Evolutionary conservation across 306 rosid species (phyloP).

Genomic region (Trichosanthes cucumerina): DNA sequence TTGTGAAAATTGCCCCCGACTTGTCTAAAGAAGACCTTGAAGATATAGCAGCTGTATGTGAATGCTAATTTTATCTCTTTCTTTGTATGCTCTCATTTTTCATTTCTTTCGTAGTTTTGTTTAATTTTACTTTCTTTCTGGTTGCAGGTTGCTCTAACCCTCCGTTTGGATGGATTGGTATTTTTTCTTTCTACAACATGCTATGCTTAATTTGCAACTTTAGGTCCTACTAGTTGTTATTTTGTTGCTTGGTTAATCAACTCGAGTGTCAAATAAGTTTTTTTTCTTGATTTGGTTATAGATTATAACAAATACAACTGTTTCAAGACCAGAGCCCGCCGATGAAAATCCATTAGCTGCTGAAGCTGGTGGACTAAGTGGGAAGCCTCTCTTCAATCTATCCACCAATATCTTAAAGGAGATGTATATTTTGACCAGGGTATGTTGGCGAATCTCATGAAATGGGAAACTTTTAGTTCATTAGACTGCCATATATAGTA

Average conservation of each 20-base stretch:
- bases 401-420: constrained; percentile 73
- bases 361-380: constrained; percentile 95
- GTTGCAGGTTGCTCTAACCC: constrained; percentile 73
- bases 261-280: neutral
- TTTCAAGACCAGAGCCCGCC: constrained; percentile 76
- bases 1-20: constrained; percentile 97
- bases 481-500: neutral
- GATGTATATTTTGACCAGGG: constrained; percentile 88
- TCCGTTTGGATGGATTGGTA: constrained; percentile 96
- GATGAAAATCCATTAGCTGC: constrained; percentile 40
- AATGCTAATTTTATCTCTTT: neutral
- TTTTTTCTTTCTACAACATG: constrained; percentile 13
- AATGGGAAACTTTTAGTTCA: neutral
- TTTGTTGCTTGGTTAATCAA: neutral
- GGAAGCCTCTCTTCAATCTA: constrained; percentile 75
- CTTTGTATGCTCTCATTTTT: neutral
- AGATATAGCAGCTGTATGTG: constrained; percentile 94
- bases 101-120: constrained; percentile 5
- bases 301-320: constrained; percentile 89
- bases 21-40: constrained; percentile 95
- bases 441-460: constrained; percentile 25
- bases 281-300: constrained; percentile 17
- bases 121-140: constrained; percentile 20
- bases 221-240: neutral
- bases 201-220: constrained; percentile 1